phyloP scores from a whole-genome alignment of 768 basidiomycete species.

The Gelatoporia subvermispora region DNA sequence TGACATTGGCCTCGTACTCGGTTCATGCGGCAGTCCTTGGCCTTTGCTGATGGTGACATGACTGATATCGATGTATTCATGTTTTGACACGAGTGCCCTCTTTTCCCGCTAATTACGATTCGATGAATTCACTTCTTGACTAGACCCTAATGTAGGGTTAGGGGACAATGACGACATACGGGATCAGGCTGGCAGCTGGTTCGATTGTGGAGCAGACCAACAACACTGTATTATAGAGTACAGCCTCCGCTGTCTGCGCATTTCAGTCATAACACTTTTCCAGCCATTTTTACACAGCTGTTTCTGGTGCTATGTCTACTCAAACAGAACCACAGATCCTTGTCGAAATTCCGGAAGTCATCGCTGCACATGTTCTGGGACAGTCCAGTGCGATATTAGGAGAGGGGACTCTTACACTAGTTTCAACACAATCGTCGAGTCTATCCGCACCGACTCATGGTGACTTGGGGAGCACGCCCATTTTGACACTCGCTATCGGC shows the following conservation, averaged over 20 bases:
- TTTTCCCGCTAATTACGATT: no score
- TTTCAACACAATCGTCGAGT: slow-evolving; percentile 5
- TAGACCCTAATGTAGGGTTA: slow-evolving; percentile 2
- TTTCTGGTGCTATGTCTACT: no score
- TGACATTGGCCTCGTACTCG: background rate
- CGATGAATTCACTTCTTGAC: no score
- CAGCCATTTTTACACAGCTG: no score
- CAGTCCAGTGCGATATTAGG: slow-evolving; percentile 12
- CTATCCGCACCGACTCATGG: background rate
- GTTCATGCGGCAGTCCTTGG: slow-evolving; percentile 15
- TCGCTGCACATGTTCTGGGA: slow-evolving; percentile 17
- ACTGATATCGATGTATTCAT: slow-evolving; percentile 30
- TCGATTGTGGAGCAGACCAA: no score
- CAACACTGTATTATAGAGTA: background rate
- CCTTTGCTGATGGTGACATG: slow-evolving; percentile 26
- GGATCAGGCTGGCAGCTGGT: background rate
- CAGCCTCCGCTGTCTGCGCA: no score
- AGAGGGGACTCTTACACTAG: slow-evolving; percentile 15
- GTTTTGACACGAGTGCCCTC: slow-evolving; percentile 16
- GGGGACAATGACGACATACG: background rate
- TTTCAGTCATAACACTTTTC: no score
- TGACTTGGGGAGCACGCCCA: background rate
- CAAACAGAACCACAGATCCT: background rate
- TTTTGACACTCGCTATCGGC: slow-evolving; percentile 15
- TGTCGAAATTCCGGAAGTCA: slow-evolving; percentile 11